Conservation (phyloP, 2,329 filamentous ascomycete species). For the Annulohypoxylon truncatum region DNA sequence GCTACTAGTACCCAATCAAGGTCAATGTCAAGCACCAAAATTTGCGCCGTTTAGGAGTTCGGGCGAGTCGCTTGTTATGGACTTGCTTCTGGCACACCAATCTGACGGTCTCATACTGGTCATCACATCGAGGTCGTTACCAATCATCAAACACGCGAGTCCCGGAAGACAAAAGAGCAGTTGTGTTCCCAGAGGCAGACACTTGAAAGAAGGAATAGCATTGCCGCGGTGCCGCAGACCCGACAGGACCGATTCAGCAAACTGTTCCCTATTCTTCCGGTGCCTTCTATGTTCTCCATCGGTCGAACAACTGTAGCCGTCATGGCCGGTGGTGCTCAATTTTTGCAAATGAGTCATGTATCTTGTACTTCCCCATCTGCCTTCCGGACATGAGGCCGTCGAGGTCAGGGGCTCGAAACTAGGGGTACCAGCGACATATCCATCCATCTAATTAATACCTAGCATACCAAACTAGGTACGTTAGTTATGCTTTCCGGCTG, state of each 20-base stretch:
- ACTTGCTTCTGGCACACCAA: constrained; percentile 17
- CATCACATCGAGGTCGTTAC: constrained; percentile 10
- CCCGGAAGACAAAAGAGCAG: background rate
- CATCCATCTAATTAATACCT: background rate
- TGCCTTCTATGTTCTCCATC: constrained; percentile 15
- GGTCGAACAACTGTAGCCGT: constrained; percentile 36
- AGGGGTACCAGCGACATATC: constrained; percentile 16
- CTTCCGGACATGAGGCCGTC: background rate
- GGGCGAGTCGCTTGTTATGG: constrained; percentile 26
- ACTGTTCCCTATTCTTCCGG: constrained; percentile 31
- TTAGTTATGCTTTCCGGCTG: constrained; percentile 1
- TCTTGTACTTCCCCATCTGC: constrained; percentile 29
- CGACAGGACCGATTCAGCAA: constrained; percentile 23
- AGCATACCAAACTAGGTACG: background rate
- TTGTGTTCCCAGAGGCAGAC: constrained; percentile 3
- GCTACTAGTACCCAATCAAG: constrained; percentile 16
- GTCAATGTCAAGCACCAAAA: too few species aligned
- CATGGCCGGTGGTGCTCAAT: constrained; percentile 1
- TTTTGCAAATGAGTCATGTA: constrained; percentile 8
- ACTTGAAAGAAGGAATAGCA: constrained; percentile 4
- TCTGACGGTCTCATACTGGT: constrained; percentile 9
- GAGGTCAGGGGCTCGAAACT: background rate
- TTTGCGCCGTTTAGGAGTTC: constrained; percentile 12
- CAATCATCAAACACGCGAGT: constrained; percentile 19
- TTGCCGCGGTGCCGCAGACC: constrained; percentile 29